These are phyloP conservation scores for Russula lepida DNA, from an alignment of 768 basidiomycete genomes.

Conservation along the genomic window DNA sequence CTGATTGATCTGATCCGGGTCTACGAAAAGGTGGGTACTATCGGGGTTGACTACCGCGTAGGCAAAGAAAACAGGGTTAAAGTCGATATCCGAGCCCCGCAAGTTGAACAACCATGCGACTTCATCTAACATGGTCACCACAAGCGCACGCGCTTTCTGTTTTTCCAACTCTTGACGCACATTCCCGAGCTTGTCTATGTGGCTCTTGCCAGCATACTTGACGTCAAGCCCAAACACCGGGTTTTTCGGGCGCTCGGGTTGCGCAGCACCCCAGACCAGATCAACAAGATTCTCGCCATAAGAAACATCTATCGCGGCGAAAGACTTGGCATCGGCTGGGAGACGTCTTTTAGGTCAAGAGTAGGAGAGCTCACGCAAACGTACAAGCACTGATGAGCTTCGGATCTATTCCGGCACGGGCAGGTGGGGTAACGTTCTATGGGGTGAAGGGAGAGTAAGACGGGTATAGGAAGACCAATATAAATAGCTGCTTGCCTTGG, in stretches of 20 bases:
- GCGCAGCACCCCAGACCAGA: slow-evolving; percentile 57
- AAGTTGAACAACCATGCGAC: slow-evolving; percentile 93
- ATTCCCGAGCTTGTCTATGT: slow-evolving; percentile 55
- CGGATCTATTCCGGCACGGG: slow-evolving; percentile 77
- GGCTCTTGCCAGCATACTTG: slow-evolving; percentile 65
- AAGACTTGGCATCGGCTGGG: slow-evolving; percentile 55
- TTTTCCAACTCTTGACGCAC: slow-evolving; percentile 58
- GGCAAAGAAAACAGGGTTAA: slow-evolving; percentile 89
- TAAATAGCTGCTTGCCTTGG: slow-evolving; percentile 40
- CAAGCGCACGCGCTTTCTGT: slow-evolving; percentile 59
- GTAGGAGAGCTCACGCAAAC: slow-evolving; percentile 11
- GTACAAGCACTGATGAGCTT: slow-evolving; percentile 60
- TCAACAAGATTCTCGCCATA: slow-evolving; percentile 75
- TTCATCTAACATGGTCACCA: slow-evolving; percentile 88
- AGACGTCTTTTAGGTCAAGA: neutral
- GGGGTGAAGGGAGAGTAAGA: neutral
- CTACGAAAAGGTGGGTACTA: slow-evolving; percentile 58
- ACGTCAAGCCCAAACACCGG: slow-evolving; percentile 59
- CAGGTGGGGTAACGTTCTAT: slow-evolving; percentile 53
- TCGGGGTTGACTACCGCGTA: slow-evolving; percentile 69
- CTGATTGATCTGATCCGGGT: slow-evolving; percentile 40
- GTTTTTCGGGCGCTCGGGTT: slow-evolving; percentile 62
- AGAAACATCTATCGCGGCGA: slow-evolving; percentile 53
- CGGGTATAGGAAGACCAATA: neutral
- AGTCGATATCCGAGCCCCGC: slow-evolving; percentile 86